Conservation (phyloP, 2,329 filamentous ascomycete genomes). For the Raffaelea ambrosiae region DNA sequence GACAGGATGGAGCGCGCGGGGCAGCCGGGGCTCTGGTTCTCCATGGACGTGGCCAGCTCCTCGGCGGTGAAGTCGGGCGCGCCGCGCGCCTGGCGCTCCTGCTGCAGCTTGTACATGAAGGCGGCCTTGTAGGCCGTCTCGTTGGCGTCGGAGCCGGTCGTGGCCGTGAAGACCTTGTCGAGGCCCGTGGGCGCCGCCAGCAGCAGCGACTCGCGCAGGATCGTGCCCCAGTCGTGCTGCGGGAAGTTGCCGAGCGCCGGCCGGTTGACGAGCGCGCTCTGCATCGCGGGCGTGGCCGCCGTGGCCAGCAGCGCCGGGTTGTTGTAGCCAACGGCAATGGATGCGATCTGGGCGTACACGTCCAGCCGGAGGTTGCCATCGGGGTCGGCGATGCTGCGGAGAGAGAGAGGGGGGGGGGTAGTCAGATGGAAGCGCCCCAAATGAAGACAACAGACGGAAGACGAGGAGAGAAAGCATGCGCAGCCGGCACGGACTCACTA, state of each 20-base stretch:
- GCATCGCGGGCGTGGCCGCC: conserved; percentile 70
- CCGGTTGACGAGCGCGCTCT: conserved; percentile 73
- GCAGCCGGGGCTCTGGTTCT: conserved; percentile 69
- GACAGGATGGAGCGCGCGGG: conserved; percentile 75
- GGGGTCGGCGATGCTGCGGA: conserved; percentile 50
- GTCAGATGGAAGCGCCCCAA: not conserved
- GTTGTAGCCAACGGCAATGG: conserved; percentile 88
- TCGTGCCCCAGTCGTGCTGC: conserved; percentile 70
- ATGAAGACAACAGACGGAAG: not conserved
- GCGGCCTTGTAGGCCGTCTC: conserved; percentile 93
- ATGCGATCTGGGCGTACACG: conserved; percentile 85
- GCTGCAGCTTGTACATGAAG: conserved; percentile 83
- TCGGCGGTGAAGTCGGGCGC: conserved; percentile 71
- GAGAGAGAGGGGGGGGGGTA: too few relatives aligned
- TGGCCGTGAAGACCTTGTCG: conserved; percentile 83
- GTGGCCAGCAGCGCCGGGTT: conserved; percentile 66
- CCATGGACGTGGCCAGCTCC: conserved; percentile 68
- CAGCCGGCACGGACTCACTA: conserved; percentile 32
- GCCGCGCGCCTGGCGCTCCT: conserved; percentile 54
- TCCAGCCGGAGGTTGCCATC: conserved; percentile 68
- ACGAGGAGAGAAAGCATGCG: not conserved
- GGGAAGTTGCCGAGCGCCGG: conserved; percentile 90
- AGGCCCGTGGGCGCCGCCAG: conserved; percentile 75
- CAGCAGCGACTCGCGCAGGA: conserved; percentile 73
- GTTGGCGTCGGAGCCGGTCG: conserved; percentile 86